Evolutionary conservation across 129 eudicot genomes (phyloP).

Genomic region (Arctium lappa): DNA sequence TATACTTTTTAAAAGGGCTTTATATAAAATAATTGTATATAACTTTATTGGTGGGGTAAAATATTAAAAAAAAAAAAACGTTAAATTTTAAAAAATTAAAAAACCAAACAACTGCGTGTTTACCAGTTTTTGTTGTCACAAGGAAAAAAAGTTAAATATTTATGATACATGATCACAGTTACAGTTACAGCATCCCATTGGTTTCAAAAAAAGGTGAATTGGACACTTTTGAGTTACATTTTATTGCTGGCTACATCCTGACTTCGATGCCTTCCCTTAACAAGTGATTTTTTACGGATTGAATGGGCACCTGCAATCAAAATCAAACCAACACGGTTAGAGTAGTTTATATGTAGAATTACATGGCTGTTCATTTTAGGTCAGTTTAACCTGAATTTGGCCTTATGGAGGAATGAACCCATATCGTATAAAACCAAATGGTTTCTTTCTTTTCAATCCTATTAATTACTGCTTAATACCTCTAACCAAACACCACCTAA

Average conservation of each 20-base stretch:
- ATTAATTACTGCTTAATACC: too few relatives aligned
- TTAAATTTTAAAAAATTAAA: too few relatives aligned
- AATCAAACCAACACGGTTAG: background rate
- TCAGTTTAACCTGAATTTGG: too few relatives aligned
- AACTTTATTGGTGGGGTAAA: too few relatives aligned
- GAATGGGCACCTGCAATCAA: conserved; percentile 67
- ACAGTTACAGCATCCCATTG: background rate
- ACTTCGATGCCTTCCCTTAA: conserved; percentile 73
- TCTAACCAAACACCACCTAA: too few relatives aligned
- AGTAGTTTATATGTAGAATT: background rate
- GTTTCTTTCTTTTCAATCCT: too few relatives aligned
- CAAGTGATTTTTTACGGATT: conserved; percentile 77
- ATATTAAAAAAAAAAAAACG: too few relatives aligned
- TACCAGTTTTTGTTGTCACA: background rate
- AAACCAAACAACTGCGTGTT: background rate
- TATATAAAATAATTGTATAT: too few relatives aligned
- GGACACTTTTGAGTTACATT: background rate
- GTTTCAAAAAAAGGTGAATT: background rate
- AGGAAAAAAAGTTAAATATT: background rate
- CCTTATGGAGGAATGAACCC: too few relatives aligned
- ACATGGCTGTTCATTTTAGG: too few relatives aligned
- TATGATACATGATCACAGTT: conserved; percentile 15
- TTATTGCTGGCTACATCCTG: conserved; percentile 38
- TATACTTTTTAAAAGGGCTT: too few relatives aligned
- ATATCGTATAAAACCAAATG: too few relatives aligned